These are phyloP conservation scores for Leccinum solheimii DNA, from an alignment of 1,284 basidiomycete species.

Conservation along the genomic window DNA sequence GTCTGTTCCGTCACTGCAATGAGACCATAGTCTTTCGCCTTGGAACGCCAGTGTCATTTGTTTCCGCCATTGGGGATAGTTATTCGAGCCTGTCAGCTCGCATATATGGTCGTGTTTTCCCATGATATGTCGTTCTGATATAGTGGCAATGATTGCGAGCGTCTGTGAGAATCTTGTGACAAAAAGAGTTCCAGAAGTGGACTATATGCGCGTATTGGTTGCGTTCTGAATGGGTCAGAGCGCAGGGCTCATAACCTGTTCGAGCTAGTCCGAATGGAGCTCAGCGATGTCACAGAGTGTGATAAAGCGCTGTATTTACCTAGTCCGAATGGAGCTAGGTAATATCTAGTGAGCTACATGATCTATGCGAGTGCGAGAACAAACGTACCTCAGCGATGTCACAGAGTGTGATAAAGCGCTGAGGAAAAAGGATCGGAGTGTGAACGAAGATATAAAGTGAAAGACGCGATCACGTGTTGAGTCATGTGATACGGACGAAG, in stretches of 20 bases:
- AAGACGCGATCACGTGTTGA: neutral
- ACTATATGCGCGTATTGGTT: neutral
- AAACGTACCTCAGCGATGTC: too few species aligned
- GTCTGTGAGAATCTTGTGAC: neutral
- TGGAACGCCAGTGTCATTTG: neutral
- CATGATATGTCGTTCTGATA: neutral
- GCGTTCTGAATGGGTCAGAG: neutral
- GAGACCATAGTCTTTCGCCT: neutral
- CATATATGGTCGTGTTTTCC: conserved; percentile 9
- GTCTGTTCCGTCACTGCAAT: neutral
- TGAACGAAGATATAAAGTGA: neutral
- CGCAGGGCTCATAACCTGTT: neutral
- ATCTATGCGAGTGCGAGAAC: too few species aligned
- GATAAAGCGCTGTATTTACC: neutral
- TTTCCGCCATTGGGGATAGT: neutral
- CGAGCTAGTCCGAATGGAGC: neutral
- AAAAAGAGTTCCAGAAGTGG: neutral
- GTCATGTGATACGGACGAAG: neutral
- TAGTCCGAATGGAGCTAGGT: neutral
- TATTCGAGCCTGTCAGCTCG: neutral
- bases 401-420: too few species aligned
- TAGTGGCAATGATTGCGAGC: neutral
- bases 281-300: neutral
- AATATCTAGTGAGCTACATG: too few species aligned
- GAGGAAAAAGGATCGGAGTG: neutral